These are phyloP conservation scores for Cyclanthera cordifolia DNA, from an alignment of 306 rosid genomes.

Conservation along the genomic window DNA sequence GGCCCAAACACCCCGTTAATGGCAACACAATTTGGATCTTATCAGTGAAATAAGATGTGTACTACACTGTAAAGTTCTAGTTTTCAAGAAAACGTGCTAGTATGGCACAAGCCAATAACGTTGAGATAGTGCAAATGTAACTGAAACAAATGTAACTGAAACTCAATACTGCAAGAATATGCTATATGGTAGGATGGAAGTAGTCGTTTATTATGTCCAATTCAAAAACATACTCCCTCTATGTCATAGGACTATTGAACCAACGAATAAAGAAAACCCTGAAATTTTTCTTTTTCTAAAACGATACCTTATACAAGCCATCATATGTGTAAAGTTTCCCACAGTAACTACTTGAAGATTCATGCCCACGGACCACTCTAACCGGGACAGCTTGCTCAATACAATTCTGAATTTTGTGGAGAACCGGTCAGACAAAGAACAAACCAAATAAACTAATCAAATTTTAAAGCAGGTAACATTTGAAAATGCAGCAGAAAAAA, in stretches of 20 bases:
- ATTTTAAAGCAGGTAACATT: background rate
- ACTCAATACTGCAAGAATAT: background rate
- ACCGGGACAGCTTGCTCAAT: constrained; percentile 58
- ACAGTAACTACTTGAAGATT: constrained; percentile 52
- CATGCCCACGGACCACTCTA: constrained; percentile 87
- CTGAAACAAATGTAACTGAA: background rate
- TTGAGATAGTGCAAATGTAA: background rate
- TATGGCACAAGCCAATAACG: background rate
- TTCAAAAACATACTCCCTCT: background rate
- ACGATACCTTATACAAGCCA: constrained; percentile 80
- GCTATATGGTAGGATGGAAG: background rate
- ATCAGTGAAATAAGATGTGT: background rate
- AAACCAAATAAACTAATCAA: background rate
- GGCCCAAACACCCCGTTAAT: no score
- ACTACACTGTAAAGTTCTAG: background rate
- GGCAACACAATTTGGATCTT: no score
- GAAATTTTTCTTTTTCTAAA: background rate
- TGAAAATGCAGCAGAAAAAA: background rate
- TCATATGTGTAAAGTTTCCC: constrained; percentile 87
- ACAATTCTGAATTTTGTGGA: constrained; percentile 48
- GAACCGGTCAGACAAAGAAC: constrained; percentile 17
- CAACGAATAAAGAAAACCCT: background rate
- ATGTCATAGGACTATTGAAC: background rate
- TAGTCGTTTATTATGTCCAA: background rate
- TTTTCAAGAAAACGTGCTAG: background rate